Evolutionary conservation across 1,284 basidiomycete species (phyloP), one percentile per base, ranked within the genome.

Genomic region (Fistulinella cinereoalba): DNA sequence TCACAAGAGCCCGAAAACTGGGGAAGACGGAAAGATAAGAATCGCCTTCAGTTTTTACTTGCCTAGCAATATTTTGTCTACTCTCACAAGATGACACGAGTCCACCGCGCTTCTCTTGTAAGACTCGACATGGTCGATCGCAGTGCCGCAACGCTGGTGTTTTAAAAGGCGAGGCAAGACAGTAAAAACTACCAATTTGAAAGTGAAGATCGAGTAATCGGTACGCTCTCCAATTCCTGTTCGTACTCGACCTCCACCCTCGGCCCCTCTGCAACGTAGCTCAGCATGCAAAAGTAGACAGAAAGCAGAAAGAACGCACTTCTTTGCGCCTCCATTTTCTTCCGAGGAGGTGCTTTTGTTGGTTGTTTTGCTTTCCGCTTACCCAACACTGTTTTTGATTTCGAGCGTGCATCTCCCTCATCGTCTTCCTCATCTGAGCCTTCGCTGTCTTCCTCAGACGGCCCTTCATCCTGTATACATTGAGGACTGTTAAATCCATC

Each of bases 181-280:
- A n/a, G n/a, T n/a, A n/a, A n/a, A 19, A 32, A 38, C 64, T 78
- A 85, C 83, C 83, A 86, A 53, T 74, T 79, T 31, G 76, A 74
- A 47, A 84, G 61, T 22, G 70, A 69, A 42, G 77, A 77, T 57
- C 76, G 79, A 34, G 76, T 77, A 40, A 84, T 71, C 34, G 81
- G 81, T 47, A 81, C 67, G 51, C 73, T 82, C 68, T 92, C 92
- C 62, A 90, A 79, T 71, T 97, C 91, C 56, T 86, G 79, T 64
- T 95, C 95, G 81, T 97, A 96, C 70, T 97, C 95, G 67, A 97
- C 86, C 66, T 96, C 91, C 66, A 98, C 85, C 55, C 85, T 79
- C 8, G 92, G 85, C 21, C 84, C 87, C 54, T 77, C 85, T 85
- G 65, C 39, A 5, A 53, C 41, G 24, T 18, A 42, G 27, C 16